phyloP scores from a whole-genome alignment of 1,284 basidiomycete species.

The Pyrrhoderma lamaoense region DNA sequence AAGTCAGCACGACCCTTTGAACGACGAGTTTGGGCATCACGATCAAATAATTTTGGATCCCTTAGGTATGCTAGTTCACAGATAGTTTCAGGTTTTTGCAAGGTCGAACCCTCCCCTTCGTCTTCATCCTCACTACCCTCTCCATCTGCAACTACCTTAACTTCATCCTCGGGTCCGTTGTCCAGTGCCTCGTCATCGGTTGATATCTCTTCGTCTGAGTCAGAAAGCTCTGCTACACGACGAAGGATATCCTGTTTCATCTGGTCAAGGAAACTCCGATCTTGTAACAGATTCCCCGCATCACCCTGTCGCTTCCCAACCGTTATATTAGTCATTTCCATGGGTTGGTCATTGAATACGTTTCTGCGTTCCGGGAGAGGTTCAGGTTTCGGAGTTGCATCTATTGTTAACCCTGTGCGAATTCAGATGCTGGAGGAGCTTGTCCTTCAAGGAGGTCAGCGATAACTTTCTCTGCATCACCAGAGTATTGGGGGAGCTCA shows the following conservation, averaged over 20 bases:
- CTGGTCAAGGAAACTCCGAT: constrained; percentile 59
- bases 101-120: constrained; percentile 8
- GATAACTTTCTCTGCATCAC: constrained; percentile 50
- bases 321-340: constrained; percentile 55
- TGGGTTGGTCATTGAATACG: constrained; percentile 60
- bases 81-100: constrained; percentile 41
- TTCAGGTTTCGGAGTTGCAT: constrained; percentile 14
- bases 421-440: constrained; percentile 33
- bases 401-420: no score
- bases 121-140: constrained; percentile 42
- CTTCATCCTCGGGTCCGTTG: constrained; percentile 20
- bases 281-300: constrained; percentile 25
- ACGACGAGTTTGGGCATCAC: constrained; percentile 66
- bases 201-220: constrained; percentile 53
- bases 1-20: constrained; percentile 59
- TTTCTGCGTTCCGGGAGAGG: constrained; percentile 49
- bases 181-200: constrained; percentile 46
- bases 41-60: constrained; percentile 65
- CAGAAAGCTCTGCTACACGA: constrained; percentile 59
- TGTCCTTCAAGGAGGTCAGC: constrained; percentile 66
- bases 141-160: constrained; percentile 49
- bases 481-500: constrained; percentile 38
- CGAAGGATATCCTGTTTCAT: constrained; percentile 79
- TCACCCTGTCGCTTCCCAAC: constrained; percentile 56
- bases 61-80: constrained; percentile 72